Evolutionary conservation across 306 rosid species (phyloP).

Genomic region (Astragalus membranaceus): DNA sequence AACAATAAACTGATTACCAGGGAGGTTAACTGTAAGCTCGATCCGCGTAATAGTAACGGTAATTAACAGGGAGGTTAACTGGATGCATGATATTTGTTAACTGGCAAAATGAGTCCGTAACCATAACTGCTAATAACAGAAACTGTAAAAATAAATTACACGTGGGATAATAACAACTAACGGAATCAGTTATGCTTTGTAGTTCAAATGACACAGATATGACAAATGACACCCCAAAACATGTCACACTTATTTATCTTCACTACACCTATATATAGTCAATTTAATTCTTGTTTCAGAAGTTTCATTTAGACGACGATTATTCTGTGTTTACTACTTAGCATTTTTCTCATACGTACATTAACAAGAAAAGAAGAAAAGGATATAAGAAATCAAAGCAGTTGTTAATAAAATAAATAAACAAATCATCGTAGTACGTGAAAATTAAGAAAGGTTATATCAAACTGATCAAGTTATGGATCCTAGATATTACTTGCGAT

Average conservation of each 20-base stretch:
- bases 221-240: background rate
- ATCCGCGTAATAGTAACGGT: background rate
- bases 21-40: background rate
- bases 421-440: too few species aligned
- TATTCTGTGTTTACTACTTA: background rate
- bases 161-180: background rate
- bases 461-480: background rate
- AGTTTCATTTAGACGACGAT: background rate
- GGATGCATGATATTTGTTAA: too few species aligned
- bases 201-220: background rate
- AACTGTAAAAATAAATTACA: background rate
- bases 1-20: background rate
- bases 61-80: too few species aligned
- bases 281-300: background rate
- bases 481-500: background rate
- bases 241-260: background rate
- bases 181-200: background rate
- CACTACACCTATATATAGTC: background rate
- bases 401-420: background rate
- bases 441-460: background rate
- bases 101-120: background rate
- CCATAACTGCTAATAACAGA: background rate
- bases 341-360: background rate
- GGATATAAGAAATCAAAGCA: background rate
- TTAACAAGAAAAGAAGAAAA: background rate